Evolutionary conservation across 2,329 filamentous ascomycete genomes (phyloP).

Genomic region (Beauveria scarabaeidicola): DNA sequence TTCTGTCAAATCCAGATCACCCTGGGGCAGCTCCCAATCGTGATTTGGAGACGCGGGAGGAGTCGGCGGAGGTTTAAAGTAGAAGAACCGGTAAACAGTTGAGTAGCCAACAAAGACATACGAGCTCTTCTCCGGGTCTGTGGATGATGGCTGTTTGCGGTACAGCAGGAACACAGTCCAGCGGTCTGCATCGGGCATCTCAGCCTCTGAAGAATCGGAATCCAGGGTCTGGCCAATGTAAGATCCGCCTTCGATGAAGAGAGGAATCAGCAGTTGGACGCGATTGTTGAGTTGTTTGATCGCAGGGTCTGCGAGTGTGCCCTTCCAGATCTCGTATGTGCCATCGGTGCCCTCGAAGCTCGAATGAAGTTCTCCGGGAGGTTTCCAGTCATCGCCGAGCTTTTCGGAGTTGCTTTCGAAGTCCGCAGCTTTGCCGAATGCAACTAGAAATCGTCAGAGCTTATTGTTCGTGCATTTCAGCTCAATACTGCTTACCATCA

Average conservation of each 20-base stretch:
- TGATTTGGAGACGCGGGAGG: conserved; percentile 29
- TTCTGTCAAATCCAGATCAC: conserved; percentile 43
- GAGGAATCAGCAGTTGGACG: conserved; percentile 71
- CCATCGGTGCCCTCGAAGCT: conserved; percentile 53
- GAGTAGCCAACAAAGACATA: conserved; percentile 85
- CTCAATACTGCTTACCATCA: conserved; percentile 39
- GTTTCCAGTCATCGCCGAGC: conserved; percentile 45
- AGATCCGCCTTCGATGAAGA: conserved; percentile 92
- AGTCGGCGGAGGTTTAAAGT: conserved; percentile 42
- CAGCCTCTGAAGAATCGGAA: conserved; percentile 50
- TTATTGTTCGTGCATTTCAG: not conserved
- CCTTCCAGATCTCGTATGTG: conserved; percentile 77
- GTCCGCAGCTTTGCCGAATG: conserved; percentile 53
- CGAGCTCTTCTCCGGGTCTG: conserved; percentile 37
- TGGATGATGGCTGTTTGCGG: conserved; percentile 45
- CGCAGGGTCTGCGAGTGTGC: conserved; percentile 59
- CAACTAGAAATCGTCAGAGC: conserved; percentile 37
- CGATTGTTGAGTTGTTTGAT: conserved; percentile 68
- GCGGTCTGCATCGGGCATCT: conserved; percentile 65
- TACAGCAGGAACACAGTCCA: conserved; percentile 92
- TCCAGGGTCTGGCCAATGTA: conserved; percentile 47
- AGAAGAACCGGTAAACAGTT: conserved; percentile 82
- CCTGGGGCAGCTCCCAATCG: conserved; percentile 36
- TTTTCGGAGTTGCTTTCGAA: conserved; percentile 52
- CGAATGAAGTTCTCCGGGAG: conserved; percentile 66